Percentiles rank a stretch among this genome's conserved stretches.
Evolutionary conservation across 106 monocot genomes (phyloP).

Genomic region (Apostasia ramifera): DNA sequence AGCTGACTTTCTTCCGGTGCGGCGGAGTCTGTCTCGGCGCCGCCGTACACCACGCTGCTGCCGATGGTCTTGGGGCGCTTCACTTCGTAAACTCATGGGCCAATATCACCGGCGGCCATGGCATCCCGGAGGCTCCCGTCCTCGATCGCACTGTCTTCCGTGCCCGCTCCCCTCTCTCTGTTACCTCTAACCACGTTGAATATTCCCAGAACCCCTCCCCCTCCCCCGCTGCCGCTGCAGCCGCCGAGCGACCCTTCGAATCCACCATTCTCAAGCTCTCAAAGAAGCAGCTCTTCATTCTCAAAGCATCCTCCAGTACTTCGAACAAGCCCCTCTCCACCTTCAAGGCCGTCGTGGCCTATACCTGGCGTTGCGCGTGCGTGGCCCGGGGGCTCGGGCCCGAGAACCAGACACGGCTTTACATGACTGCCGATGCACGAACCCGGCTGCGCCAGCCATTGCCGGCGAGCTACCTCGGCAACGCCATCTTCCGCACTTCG

Average conservation of each 20-base stretch:
- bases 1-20: slow-evolving; percentile 62
- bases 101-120: slow-evolving; percentile 26
- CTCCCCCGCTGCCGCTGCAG: background rate
- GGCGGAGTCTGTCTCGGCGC: slow-evolving; percentile 51
- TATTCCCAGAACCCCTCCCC: slow-evolving; percentile 9
- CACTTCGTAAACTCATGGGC: slow-evolving; percentile 59
- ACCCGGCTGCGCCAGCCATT: slow-evolving; percentile 32
- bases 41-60: slow-evolving; percentile 34
- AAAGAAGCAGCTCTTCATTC: slow-evolving; percentile 16
- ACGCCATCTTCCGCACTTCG: slow-evolving; percentile 29
- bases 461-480: slow-evolving; percentile 38
- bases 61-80: slow-evolving; percentile 40
- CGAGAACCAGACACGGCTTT: slow-evolving; percentile 25
- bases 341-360: slow-evolving; percentile 35
- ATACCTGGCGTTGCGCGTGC: slow-evolving; percentile 52
- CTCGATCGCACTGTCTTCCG: slow-evolving; percentile 42
- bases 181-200: slow-evolving; percentile 29
- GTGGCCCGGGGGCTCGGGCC: slow-evolving; percentile 29
- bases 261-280: slow-evolving; percentile 33
- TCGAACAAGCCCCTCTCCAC: slow-evolving; percentile 12
- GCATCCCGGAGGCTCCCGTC: slow-evolving; percentile 7
- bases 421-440: slow-evolving; percentile 31
- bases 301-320: slow-evolving; percentile 20
- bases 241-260: background rate
- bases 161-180: slow-evolving; percentile 21